Evolutionary conservation across 768 basidiomycete genomes (phyloP), one percentile per base, ranked within the genome.

Genomic region (Mycena vulgaris): DNA sequence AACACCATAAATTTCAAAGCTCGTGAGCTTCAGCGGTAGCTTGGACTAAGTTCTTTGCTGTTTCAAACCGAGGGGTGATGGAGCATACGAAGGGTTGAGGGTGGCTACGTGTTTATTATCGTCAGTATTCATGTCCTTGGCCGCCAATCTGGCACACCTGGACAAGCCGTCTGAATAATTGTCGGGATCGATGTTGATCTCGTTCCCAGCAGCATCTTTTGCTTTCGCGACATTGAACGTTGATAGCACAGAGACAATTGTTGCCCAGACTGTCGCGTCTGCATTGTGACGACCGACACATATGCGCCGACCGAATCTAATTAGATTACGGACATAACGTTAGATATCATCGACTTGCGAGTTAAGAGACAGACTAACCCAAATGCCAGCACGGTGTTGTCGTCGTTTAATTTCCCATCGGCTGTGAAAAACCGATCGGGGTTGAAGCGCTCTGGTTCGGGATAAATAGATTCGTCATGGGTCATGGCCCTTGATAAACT

Each of bases 171-270:
- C 60, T 7, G 59, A 47, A 39, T 45, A 62, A 16, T 3, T n/a
- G 9, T 14, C 31, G 33, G 51, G 49, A 45, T 61, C 31, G n/a
- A 68, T 61, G 16, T 61, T 23, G 1, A 88, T 45, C 72, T 90
- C 89, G 55, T 90, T 88, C 68, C 89, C 87, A 0, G 87, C 78
- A 1, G 80, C 78, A 14, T 84, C 63, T 63, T 85, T 86, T 2
- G 83, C 80, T 30, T 61, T 68, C n/a, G 48, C 23, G 3, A 68
- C 56, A 25, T 55, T 49, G 52, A 68, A 68, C 8, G 45, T 31
- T 2, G 67, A 60, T n/a, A 68, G 37, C 11, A 68, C 51, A 39
- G 51, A 61, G 23, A 55, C 66, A 10, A 68, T 61, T 14, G 49
- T 61, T 2, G 35, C 53, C 66, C 66, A 68, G 23, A 68, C 59